These are phyloP conservation scores for Salvia miltiorrhiza DNA, from an alignment of 257 asterid species.

Conservation along the genomic window DNA sequence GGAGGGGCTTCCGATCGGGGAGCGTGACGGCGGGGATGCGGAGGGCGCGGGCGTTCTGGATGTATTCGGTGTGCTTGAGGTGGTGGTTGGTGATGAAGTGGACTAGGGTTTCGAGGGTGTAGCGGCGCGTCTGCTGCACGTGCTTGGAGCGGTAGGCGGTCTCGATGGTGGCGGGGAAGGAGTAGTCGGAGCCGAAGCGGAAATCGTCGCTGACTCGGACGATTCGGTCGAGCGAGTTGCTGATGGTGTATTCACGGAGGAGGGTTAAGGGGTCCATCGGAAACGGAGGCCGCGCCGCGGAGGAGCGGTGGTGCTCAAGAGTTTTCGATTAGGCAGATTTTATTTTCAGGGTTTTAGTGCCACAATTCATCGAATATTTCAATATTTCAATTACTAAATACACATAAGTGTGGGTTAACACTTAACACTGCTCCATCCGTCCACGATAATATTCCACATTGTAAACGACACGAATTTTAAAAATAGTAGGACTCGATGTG, in stretches of 20 bases:
- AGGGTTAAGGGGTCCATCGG: conserved; percentile 84
- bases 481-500: no score
- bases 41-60: conserved; percentile 71
- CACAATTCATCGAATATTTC: background rate
- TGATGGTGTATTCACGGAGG: conserved; percentile 84
- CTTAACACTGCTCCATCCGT: no score
- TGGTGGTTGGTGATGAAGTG: conserved; percentile 79
- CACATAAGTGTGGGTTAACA: no score
- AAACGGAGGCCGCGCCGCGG: conserved; percentile 16
- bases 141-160: conserved; percentile 87
- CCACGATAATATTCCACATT: no score
- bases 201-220: conserved; percentile 61
- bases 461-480: no score
- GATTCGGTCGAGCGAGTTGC: conserved; percentile 60
- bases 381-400: no score
- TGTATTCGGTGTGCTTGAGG: conserved; percentile 80
- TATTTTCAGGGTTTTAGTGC: background rate
- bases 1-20: conserved; percentile 81
- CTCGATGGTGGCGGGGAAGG: conserved; percentile 79
- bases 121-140: conserved; percentile 59
- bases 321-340: background rate
- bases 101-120: conserved; percentile 92
- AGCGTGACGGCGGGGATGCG: conserved; percentile 77
- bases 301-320: background rate
- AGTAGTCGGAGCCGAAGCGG: conserved; percentile 77